These are phyloP conservation scores for Tetrahymena malaccensis DNA, from an alignment of 73 alveolate species.

Conservation along the genomic window DNA sequence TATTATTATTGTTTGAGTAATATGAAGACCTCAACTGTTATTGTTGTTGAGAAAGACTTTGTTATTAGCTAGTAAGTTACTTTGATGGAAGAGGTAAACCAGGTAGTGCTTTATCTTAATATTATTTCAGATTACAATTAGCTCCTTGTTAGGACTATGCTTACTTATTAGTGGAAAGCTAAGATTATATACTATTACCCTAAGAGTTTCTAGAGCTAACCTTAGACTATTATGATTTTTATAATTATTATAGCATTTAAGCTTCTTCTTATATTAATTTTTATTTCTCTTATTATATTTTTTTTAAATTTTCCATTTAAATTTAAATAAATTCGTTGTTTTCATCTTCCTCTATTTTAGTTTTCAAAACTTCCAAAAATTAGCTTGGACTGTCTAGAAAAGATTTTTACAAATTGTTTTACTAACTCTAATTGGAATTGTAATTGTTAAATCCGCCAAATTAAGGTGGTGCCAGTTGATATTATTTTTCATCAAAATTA, in stretches of 20 bases:
- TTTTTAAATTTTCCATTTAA: not conserved
- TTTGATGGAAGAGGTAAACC: not conserved
- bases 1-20: not conserved
- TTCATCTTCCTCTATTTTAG: not conserved
- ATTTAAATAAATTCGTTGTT: not conserved
- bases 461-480: not conserved
- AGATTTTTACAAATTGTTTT: not conserved
- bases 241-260: not conserved
- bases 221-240: not conserved
- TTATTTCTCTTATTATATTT: not conserved
- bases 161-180: not conserved
- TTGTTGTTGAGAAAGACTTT: not conserved
- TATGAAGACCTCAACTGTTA: not conserved
- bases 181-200: not conserved
- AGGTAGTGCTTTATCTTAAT: not conserved
- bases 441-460: not conserved
- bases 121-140: not conserved
- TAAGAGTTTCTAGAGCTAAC: not conserved
- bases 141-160: not conserved
- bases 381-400: not conserved
- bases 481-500: not conserved
- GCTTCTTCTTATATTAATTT: not conserved
- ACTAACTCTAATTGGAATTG: not conserved
- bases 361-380: not conserved
- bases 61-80: not conserved